Evolutionary conservation across 2,329 filamentous ascomycete genomes (phyloP).

Genomic region (Pseudogymnoascus sp.): DNA sequence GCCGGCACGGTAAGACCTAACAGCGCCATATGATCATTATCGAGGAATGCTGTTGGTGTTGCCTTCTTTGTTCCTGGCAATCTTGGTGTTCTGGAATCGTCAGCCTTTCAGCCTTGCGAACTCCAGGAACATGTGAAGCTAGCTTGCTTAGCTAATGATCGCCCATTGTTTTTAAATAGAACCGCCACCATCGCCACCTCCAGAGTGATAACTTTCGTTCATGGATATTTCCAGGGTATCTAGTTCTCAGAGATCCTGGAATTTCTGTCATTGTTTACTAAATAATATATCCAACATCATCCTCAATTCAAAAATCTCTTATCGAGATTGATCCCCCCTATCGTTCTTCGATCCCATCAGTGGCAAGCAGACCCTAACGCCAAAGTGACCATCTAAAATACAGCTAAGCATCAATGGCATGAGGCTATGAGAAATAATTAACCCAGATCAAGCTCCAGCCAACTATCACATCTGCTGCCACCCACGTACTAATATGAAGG

Average conservation of each 20-base stretch:
- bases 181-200: background rate
- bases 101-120: constrained; percentile 4
- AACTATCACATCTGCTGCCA: background rate
- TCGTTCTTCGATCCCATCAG: background rate
- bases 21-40: constrained; percentile 1
- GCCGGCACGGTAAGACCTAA: background rate
- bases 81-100: background rate
- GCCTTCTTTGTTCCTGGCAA: background rate
- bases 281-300: background rate
- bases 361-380: background rate
- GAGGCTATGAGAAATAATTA: background rate
- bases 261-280: background rate
- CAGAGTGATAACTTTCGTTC: background rate
- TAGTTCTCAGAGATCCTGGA: background rate
- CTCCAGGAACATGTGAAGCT: background rate
- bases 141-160: background rate
- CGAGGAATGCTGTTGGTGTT: background rate
- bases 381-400: background rate
- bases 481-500: background rate
- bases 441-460: background rate
- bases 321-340: background rate
- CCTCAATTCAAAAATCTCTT: background rate
- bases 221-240: background rate
- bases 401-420: background rate
- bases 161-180: background rate